Conservation (phyloP, 257 asterid genomes). For the Nicotiana benthamiana region DNA sequence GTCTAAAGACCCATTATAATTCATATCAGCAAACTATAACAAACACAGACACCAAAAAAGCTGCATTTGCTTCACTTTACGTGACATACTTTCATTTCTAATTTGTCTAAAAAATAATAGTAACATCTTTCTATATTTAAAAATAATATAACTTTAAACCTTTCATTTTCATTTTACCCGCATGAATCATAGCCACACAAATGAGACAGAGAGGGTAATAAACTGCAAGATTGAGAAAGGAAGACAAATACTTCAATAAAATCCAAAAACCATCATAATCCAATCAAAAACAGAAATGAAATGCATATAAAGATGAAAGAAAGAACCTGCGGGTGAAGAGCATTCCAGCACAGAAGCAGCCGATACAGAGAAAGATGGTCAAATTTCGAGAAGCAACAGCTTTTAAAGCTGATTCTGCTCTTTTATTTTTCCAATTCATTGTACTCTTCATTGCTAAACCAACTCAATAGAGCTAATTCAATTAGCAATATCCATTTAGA, state of each 20-base stretch:
- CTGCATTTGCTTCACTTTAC: too few relatives aligned
- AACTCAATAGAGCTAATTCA: conserved; percentile 20
- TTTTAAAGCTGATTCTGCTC: conserved; percentile 47
- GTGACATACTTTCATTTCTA: too few relatives aligned
- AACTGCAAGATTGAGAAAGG: neutral
- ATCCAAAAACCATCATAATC: neutral
- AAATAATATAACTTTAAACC: too few relatives aligned
- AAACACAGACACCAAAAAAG: neutral
- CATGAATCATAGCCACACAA: too few relatives aligned
- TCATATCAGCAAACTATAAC: neutral
- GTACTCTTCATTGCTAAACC: conserved; percentile 8
- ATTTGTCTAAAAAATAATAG: too few relatives aligned
- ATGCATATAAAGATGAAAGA: neutral
- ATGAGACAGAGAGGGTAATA: too few relatives aligned
- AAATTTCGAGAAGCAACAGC: conserved; percentile 44
- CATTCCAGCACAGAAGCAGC: conserved; percentile 90
- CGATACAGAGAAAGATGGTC: conserved; percentile 59
- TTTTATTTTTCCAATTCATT: conserved; percentile 88
- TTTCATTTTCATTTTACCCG: too few relatives aligned
- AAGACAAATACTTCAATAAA: neutral
- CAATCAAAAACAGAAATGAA: neutral
- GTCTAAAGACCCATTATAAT: neutral
- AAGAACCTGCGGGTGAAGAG: conserved; percentile 50
- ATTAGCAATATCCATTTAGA: conserved; percentile 24
- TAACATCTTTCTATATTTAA: too few relatives aligned